Base-by-base conservation (phyloP, 2,329 filamentous ascomycete species). In the Trichoderma koningiopsis region DNA sequence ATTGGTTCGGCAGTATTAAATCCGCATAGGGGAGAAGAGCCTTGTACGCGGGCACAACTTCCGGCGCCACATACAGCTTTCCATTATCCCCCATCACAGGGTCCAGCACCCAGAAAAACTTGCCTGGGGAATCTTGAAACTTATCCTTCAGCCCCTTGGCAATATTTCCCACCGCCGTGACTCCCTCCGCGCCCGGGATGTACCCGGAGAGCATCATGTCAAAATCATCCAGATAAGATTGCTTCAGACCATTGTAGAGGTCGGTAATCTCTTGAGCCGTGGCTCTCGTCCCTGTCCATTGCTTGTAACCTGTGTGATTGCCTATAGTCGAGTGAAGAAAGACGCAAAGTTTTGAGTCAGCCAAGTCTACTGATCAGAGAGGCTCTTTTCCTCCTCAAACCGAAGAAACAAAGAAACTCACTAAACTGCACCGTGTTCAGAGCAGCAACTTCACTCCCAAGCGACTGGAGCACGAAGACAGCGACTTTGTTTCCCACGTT, bases 71-170 rank as follows among this genome's bases (percentile, higher is more conserved):
- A 77, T 99, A 99, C 14, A 99, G 85, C 73, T 87, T 89, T 61
- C 94, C 96, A 76, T 97, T 94, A 78, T 99, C 96, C 35, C 96
- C 96, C 96, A 99, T 99, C 59, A 99, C 96, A 0, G 96, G 96
- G 79, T 99, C 96, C 31, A 99, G 86, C 3, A 97, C 93, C 95
- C 95, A 98, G 81, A 98, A 98, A 83, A 98, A 97, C 57, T 86
- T 89, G 0, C 93, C 92, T 0, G 92, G 90, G 37, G 84, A 85
- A 16, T 82, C 83, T 43, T 82, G 83, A 2, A 88, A 85, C 74
- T 89, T 91, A 65, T 86, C 83, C 77, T 91, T 92, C 71, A 97
- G 85, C 74, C 97, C 93, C 72, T 90, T 86, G 14, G 89, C 96
- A 73, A 99, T 97, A 68, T 86, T 85, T 10, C 95, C 96, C 1